Percentiles rank a stretch among this genome's conserved stretches.
Evolutionary conservation across 352 stramenopile species (phyloP).

Genomic region (Globisporangium spiculum): DNA sequence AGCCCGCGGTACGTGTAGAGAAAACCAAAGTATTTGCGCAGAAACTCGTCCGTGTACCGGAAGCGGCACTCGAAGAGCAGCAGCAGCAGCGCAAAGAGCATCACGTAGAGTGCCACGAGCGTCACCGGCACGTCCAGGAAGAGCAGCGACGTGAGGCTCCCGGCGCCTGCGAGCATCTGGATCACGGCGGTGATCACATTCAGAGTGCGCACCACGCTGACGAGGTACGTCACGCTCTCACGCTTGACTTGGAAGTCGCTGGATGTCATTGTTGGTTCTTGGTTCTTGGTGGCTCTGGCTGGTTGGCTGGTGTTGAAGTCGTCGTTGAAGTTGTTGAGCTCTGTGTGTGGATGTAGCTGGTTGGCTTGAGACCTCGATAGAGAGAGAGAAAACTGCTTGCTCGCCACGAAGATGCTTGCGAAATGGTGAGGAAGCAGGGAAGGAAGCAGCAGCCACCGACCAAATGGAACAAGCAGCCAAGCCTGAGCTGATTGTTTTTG

Average conservation of each 20-base stretch:
- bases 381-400: too few species aligned
- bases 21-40: constrained; percentile 61
- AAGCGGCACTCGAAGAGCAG: constrained; percentile 56
- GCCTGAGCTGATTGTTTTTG: not conserved
- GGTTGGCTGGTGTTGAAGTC: too few species aligned
- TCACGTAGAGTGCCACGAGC: constrained; percentile 52
- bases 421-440: not conserved
- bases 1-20: constrained; percentile 55
- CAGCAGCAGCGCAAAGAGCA: constrained; percentile 47
- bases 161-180: constrained; percentile 39
- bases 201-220: constrained; percentile 28
- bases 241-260: constrained; percentile 13
- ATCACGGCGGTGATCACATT: constrained; percentile 43
- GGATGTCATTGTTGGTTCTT: not conserved
- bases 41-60: constrained; percentile 34
- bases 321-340: too few species aligned
- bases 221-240: constrained; percentile 29
- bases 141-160: constrained; percentile 41
- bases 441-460: too few species aligned
- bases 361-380: too few species aligned
- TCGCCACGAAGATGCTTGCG: not conserved
- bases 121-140: constrained; percentile 32
- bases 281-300: too few species aligned
- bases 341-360: too few species aligned
- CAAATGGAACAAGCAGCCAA: not conserved